Evolutionary conservation across 2,329 filamentous ascomycete species (phyloP), one percentile per base, ranked within the genome.

Genomic region (Stemphylium vesicarium): DNA sequence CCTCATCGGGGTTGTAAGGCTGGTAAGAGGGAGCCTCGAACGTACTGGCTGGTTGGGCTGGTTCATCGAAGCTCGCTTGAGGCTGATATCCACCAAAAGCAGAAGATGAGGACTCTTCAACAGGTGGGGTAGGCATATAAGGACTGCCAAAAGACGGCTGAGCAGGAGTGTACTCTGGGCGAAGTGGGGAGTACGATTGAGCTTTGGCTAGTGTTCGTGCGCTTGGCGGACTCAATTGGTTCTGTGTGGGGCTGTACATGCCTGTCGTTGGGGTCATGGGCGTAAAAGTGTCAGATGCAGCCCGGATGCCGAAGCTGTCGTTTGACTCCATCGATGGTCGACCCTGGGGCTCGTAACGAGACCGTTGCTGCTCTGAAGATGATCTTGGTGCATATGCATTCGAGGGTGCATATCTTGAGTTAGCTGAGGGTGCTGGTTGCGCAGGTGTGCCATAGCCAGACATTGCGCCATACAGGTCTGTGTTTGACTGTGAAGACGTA

Each of bases 401-500:
- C 3, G 70, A 66, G 6, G 75, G 76, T 35, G 76, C 75, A 62
- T 78, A 78, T 56, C 69, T 68, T 11, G 75, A 77, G 41, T 73
- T 76, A n/a, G 63, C 47, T 32, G 71, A 56, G 16, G 65, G 63
- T 10, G 66, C 39, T 44, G 54, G 65, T 13, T 68, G 57, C 24
- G 56, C 29, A 20, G 66, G 70, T 2, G 64, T 69, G 13, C 74
- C 76, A 56, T 84, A 85, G 10, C 80, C 78, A 24, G 86, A 87
- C 70, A 94, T 85, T 4, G 81, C 78, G 10, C 87, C 88, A 70
- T 95, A 96, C 5, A 90, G 77, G 63, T 97, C 93, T 40, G 91
- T 86, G 65, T 84, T 86, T 4, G 84, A 85, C 13, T 81, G 83
- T 4, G 90, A 95, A 3, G 79, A 75, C 44, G 77, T 81, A 39